phyloP scores from a whole-genome alignment of 2,329 filamentous ascomycete genomes.

The Endothia cerciana region DNA sequence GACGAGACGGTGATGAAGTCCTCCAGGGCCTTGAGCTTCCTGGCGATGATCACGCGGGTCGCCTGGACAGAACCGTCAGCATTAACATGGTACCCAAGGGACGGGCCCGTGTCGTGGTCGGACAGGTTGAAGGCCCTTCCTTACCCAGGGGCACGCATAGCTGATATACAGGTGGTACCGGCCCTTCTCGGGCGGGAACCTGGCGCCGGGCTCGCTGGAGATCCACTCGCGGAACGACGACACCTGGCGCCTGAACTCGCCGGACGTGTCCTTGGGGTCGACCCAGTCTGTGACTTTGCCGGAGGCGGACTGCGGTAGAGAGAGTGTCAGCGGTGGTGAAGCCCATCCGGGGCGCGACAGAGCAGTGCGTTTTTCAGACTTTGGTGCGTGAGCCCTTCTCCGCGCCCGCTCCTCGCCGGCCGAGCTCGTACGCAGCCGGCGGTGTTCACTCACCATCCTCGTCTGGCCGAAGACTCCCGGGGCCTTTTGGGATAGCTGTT shows the following conservation, averaged over 20 bases:
- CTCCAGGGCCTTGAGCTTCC: conserved; percentile 90
- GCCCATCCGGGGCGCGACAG: too few relatives aligned
- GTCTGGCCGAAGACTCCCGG: background rate
- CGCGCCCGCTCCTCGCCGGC: background rate
- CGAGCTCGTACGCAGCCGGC: background rate
- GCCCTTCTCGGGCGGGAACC: conserved; percentile 83
- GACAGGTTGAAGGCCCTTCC: conserved; percentile 32
- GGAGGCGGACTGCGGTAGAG: background rate
- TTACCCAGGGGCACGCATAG: conserved; percentile 88
- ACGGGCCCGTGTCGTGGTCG: too few relatives aligned
- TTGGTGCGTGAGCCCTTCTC: background rate
- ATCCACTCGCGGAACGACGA: conserved; percentile 84
- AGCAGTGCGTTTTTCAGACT: too few relatives aligned
- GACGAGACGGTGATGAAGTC: conserved; percentile 77
- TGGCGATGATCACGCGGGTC: conserved; percentile 82
- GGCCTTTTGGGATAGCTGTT: background rate
- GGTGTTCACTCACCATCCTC: conserved; percentile 26
- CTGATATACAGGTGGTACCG: conserved; percentile 95
- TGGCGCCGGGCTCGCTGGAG: conserved; percentile 69
- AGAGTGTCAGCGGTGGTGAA: too few relatives aligned
- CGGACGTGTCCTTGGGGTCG: conserved; percentile 72
- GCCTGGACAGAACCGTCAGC: conserved; percentile 50
- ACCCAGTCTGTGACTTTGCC: conserved; percentile 83
- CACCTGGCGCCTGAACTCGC: conserved; percentile 89
- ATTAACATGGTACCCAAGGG: background rate